These are phyloP conservation scores for Ogataea polymorpha DNA, from an alignment of 805 yeast genomes.

Conservation along the genomic window DNA sequence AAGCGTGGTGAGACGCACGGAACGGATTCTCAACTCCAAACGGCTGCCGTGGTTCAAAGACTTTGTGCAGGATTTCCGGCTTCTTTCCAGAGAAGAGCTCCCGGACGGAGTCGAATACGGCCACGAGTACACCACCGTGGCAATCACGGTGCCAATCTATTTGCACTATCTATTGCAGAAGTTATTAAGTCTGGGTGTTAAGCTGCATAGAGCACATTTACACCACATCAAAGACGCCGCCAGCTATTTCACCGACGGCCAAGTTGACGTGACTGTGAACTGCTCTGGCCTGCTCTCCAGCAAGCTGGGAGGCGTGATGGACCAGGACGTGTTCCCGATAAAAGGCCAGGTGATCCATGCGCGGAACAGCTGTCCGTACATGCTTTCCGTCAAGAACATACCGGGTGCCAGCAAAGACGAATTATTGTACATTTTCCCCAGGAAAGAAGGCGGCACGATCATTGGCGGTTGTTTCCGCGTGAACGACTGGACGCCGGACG, in stretches of 20 bases:
- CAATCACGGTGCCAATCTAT: slow-evolving; percentile 30
- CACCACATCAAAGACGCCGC: slow-evolving; percentile 48
- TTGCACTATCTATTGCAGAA: slow-evolving; percentile 35
- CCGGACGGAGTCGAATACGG: slow-evolving; percentile 40
- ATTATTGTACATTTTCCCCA: slow-evolving; percentile 58
- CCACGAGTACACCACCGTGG: slow-evolving; percentile 38
- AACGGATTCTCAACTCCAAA: slow-evolving; percentile 20
- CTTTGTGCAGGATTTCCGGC: slow-evolving; percentile 39
- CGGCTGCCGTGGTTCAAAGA: slow-evolving; percentile 49
- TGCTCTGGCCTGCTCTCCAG: slow-evolving; percentile 53
- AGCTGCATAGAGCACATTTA: slow-evolving; percentile 41
- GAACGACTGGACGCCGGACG: slow-evolving; percentile 20
- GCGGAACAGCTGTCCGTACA: slow-evolving; percentile 36
- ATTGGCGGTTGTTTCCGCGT: slow-evolving; percentile 51
- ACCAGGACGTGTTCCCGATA: slow-evolving; percentile 45
- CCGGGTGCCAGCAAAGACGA: slow-evolving; percentile 40
- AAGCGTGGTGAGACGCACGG: slow-evolving; percentile 30
- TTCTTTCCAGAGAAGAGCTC: slow-evolving; percentile 36
- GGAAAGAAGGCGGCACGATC: slow-evolving; percentile 70
- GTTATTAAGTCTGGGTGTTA: slow-evolving; percentile 39
- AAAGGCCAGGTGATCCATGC: slow-evolving; percentile 58
- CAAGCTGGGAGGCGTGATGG: slow-evolving; percentile 38
- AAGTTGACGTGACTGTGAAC: slow-evolving; percentile 53
- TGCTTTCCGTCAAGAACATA: slow-evolving; percentile 29
- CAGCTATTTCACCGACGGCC: slow-evolving; percentile 35